A percentile compares a stretch with the other conserved stretches of the same genome.
Evolutionary conservation across 805 yeast species (phyloP).

Genomic region (Suhomyces emberorum): DNA sequence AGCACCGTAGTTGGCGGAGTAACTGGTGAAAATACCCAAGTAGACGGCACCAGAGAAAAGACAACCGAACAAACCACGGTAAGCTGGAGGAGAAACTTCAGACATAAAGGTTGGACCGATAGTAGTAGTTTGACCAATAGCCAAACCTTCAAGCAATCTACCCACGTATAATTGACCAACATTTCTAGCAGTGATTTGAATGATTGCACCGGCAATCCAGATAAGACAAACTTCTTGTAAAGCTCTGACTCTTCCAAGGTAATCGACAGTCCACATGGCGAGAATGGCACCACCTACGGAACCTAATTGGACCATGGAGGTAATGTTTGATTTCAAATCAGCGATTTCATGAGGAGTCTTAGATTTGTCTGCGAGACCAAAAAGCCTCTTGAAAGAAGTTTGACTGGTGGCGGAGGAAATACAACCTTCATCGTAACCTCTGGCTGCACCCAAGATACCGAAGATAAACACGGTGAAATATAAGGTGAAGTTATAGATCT

Average conservation of each 20-base stretch:
- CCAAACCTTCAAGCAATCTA: constrained; percentile 52
- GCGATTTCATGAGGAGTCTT: constrained; percentile 38
- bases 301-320: constrained; percentile 58
- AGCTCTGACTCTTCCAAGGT: constrained; percentile 49
- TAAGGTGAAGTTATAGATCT: constrained; percentile 46
- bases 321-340: constrained; percentile 48
- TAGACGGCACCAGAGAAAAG: constrained; percentile 58
- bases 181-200: constrained; percentile 44
- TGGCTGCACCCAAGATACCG: constrained; percentile 53
- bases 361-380: constrained; percentile 42
- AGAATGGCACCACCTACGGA: constrained; percentile 52
- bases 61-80: constrained; percentile 52
- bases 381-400: constrained; percentile 36
- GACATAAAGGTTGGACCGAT: constrained; percentile 54
- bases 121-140: constrained; percentile 56
- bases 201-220: constrained; percentile 39
- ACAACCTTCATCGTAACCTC: constrained; percentile 59
- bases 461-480: constrained; percentile 46
- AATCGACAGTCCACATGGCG: constrained; percentile 48
- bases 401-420: constrained; percentile 47
- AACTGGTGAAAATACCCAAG: constrained; percentile 49
- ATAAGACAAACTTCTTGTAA: constrained; percentile 39
- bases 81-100: constrained; percentile 50
- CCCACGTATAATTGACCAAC: constrained; percentile 57
- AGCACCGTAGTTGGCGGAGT: constrained; percentile 51